Base-by-base conservation (phyloP, 2,329 filamentous ascomycete genomes). In the Camptophora hylomeconis region DNA sequence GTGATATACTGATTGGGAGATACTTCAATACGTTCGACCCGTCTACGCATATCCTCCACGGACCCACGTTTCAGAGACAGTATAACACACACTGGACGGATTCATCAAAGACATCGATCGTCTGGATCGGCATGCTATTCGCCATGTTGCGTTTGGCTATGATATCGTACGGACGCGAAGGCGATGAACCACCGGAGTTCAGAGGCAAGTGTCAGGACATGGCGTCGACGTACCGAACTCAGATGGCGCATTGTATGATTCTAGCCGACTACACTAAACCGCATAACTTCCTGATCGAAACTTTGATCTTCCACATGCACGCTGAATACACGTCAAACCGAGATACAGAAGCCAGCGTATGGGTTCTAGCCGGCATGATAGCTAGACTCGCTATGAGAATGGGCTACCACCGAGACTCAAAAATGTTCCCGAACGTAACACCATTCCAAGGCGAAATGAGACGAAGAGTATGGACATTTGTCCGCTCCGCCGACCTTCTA, bases 11-110 rank as follows among this genome's bases (percentile, higher is more conserved):
- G 11, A 79, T 93, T 37, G 76, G 77, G 37, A 74, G 87, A 36
- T 98, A 92, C 50, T 94, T 95, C 61, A 87, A 87, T 50, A 87
- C 80, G 16, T 73, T 72, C 41, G 72, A 76, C 42, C 72, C 71
- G 9, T 65, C 67, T 16, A 67, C 71, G 50, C 75, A 72, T 48
- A 74, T 89, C 40, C 69, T 89, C 28, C 82, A 92, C 46, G 75
- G 75, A 0, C 86, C 84, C 7, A 86, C 82, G 0, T 94, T 94
- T 46, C 75, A 87, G 46, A 71, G 77, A 45, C 56, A 74, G 51
- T 77, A 76, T 43, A 69, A 75, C 38, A 58, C 60, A 38, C 69
- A 75, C 44, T 77, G 72, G 72, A 48, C 63, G 38, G 64, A 65
- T 39, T 69, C 71, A 2, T 56, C 56, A 3, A 63, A 70, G 36